These are phyloP conservation scores for Verticillium alfalfae DNA, from an alignment of 2,329 filamentous ascomycete species.

Conservation along the genomic window DNA sequence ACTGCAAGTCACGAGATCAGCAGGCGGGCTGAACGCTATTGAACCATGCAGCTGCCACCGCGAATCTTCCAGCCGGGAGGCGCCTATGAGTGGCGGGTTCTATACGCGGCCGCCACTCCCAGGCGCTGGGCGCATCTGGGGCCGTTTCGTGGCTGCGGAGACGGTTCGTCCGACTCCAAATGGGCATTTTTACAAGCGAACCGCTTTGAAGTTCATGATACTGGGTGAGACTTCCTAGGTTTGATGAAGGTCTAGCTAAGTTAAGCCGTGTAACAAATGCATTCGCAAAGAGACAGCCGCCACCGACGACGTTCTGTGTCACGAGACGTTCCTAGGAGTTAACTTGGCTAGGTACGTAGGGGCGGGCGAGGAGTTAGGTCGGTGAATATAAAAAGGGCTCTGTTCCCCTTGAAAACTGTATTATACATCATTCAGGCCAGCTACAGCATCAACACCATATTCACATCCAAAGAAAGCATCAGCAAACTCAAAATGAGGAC, in stretches of 20 bases:
- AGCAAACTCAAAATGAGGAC: background rate
- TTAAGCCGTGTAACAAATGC: background rate
- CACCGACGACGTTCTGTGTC: no score
- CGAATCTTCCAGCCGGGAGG: background rate
- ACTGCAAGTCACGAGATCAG: background rate
- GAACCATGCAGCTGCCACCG: background rate
- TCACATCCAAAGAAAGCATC: background rate
- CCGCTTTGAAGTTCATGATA: background rate
- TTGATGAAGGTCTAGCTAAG: background rate
- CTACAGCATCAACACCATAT: background rate
- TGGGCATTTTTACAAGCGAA: background rate
- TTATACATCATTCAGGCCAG: no score
- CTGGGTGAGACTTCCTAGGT: background rate
- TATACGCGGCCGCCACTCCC: background rate
- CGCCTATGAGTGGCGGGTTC: background rate
- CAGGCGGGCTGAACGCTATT: background rate
- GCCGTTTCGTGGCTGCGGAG: background rate
- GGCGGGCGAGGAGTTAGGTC: no score
- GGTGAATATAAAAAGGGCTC: no score
- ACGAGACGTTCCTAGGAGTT: no score
- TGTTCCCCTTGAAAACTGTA: no score
- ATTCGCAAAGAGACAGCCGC: background rate
- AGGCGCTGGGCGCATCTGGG: background rate
- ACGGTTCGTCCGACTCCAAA: background rate
- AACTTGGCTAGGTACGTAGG: no score